Evolutionary conservation across 306 rosid species (phyloP), one percentile per base, ranked within the genome.

Genomic region (Crotalaria pallida): DNA sequence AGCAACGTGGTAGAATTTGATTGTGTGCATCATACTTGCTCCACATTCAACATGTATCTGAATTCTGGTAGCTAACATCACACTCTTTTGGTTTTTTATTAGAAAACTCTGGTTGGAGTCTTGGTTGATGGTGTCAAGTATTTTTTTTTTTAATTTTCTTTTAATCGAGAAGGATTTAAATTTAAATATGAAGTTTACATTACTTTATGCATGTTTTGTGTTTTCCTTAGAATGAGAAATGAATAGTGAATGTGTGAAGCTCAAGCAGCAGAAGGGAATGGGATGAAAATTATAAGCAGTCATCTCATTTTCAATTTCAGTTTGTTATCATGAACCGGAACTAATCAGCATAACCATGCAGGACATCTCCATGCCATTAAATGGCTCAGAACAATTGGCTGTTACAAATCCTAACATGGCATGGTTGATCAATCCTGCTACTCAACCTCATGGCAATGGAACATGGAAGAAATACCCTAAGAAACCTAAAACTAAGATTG

Each of bases 401-500:
- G 8, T 36, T 40, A 40, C 61, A 43, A 41, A 60, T 79, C 43
- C 76, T 8, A 67, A 10, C 70, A 0, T 52, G 3, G 19, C 77
- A 9, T 61, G 71, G 69, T 56, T 75, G 77, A 44, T 68, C 31
- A 66, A 77, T 64, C 41, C 72, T 18, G 22, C 40, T 16, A 59
- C 72, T 53, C 78, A 71, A 7, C 74, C 69, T 68, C 78, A 5
- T 7, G 78, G 7, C 24, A 75, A 76, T 29, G 74, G 73, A 7
- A 31, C 31, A 13, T 21, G 63, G 69, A 78, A 55, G 74, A 77
- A 66, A 19, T 24, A 17, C 19, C 73, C 6, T 24, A 82, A 85
- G 65, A 79, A 73, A 67, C 19, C 50, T 11, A 82, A 73, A 78
- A 50, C 72, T 0, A 82, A 70, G 80, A 10, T 74, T 62, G 86